phyloP scores from a whole-genome alignment of 345 rosid genomes.

The Microthlaspi erraticum region DNA sequence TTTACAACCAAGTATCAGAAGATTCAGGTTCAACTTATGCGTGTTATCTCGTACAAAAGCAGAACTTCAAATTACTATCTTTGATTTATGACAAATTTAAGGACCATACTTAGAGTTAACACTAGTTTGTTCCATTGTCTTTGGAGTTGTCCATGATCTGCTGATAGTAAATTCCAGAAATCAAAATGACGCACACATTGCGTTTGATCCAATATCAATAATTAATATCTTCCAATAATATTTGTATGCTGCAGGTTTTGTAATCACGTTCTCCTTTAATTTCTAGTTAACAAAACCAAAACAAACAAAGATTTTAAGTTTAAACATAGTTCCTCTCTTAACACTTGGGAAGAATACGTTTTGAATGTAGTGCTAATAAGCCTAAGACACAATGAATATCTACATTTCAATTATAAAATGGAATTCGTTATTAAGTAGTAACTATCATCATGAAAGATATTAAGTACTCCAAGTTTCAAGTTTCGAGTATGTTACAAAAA shows the following conservation, averaged over 20 bases:
- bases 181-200: too few species aligned
- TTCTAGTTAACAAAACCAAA: too few species aligned
- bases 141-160: not conserved
- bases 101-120: not conserved
- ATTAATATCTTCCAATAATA: not conserved
- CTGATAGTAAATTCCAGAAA: too few species aligned
- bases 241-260: not conserved
- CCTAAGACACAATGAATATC: not conserved
- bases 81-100: too few species aligned
- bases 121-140: slow-evolving; percentile 3
- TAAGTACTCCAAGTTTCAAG: too few species aligned
- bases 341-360: not conserved
- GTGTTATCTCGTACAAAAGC: not conserved
- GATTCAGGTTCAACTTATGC: too few species aligned
- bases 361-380: not conserved
- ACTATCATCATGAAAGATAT: slow-evolving; percentile 21
- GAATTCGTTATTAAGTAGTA: slow-evolving; percentile 6
- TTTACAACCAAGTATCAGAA: not conserved
- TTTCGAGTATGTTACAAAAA: not conserved
- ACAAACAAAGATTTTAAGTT: too few species aligned
- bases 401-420: not conserved
- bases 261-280: too few species aligned
- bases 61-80: too few species aligned
- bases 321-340: too few species aligned
- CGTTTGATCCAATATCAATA: too few species aligned